These are phyloP conservation scores for Marasmius fiardii DNA, from an alignment of 1,284 basidiomycete genomes.

Conservation along the genomic window DNA sequence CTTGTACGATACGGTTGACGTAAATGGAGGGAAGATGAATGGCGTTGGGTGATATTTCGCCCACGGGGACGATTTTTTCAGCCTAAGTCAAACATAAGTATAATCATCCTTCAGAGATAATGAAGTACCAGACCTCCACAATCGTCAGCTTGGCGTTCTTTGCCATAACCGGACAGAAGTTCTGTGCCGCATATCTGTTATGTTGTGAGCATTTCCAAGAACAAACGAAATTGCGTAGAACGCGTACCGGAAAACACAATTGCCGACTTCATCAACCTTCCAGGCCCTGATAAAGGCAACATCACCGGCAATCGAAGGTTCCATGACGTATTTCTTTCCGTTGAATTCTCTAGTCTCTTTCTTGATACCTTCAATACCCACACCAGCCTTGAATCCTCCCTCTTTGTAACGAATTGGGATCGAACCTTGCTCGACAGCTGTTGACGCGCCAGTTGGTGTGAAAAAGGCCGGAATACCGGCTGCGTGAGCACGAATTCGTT, in stretches of 20 bases:
- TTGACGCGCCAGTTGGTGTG: slow-evolving; percentile 91
- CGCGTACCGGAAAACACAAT: slow-evolving; percentile 77
- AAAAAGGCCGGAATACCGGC: slow-evolving; percentile 96
- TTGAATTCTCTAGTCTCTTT: slow-evolving; percentile 83
- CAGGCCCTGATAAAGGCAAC: slow-evolving; percentile 90
- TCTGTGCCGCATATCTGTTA: slow-evolving; percentile 80
- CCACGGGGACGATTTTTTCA: slow-evolving; percentile 88
- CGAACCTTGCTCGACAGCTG: slow-evolving; percentile 75
- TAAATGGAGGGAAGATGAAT: slow-evolving; percentile 88
- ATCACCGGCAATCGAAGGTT: slow-evolving; percentile 84
- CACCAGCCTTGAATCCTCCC: slow-evolving; percentile 61
- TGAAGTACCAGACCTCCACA: slow-evolving; percentile 60
- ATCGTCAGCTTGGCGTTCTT: slow-evolving; percentile 89
- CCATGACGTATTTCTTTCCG: slow-evolving; percentile 84
- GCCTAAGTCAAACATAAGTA: slow-evolving; percentile 46
- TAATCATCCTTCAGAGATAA: slow-evolving; percentile 1
- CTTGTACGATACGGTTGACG: slow-evolving; percentile 82
- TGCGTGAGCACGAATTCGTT: slow-evolving; percentile 88
- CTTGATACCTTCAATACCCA: slow-evolving; percentile 67
- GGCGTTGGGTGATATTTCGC: slow-evolving; percentile 79
- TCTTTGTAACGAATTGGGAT: slow-evolving; percentile 77
- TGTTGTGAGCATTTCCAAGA: slow-evolving; percentile 1
- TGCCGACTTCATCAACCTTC: slow-evolving; percentile 92
- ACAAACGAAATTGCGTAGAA: neutral
- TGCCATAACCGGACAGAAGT: slow-evolving; percentile 87